These are phyloP conservation scores for Picea abies DNA, from an alignment of 83 land plant genomes.

Conservation along the genomic window DNA sequence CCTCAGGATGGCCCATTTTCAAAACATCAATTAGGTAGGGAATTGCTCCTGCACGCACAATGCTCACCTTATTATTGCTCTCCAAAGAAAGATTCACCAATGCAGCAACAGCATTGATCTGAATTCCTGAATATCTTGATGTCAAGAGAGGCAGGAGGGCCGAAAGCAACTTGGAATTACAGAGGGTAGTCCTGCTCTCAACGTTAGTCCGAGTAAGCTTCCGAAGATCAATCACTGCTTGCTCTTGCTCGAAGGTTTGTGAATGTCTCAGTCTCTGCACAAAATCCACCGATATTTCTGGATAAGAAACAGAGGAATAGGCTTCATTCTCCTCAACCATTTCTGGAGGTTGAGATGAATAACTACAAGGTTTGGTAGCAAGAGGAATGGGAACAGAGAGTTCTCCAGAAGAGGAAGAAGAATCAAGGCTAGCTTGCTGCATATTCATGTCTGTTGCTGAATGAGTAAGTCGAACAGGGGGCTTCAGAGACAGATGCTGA, in stretches of 20 bases:
- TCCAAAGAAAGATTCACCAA: constrained; percentile 66
- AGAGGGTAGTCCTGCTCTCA: constrained; percentile 48
- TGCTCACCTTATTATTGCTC: constrained; percentile 46
- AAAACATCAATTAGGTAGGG: constrained; percentile 50
- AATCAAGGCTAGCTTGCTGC: constrained; percentile 4
- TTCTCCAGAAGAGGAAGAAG: constrained; percentile 33
- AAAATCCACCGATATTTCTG: constrained; percentile 39
- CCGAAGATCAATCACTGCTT: constrained; percentile 48
- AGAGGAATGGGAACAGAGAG: constrained; percentile 21
- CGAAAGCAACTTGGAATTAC: constrained; percentile 48
- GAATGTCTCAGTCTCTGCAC: constrained; percentile 36
- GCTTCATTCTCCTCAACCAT: constrained; percentile 10
- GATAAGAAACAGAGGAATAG: neutral
- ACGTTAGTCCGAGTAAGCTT: constrained; percentile 43
- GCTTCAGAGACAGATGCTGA: constrained; percentile 23
- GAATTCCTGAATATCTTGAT: constrained; percentile 39
- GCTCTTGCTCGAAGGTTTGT: constrained; percentile 54
- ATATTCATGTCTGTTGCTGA: constrained; percentile 37
- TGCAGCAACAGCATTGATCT: constrained; percentile 56
- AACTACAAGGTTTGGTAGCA: constrained; percentile 11
- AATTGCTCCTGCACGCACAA: constrained; percentile 53
- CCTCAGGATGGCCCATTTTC: constrained; percentile 34
- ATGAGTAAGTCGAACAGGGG: constrained; percentile 25
- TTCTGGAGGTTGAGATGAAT: constrained; percentile 15
- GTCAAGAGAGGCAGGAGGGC: constrained; percentile 51